Percentiles rank a stretch among this genome's conserved stretches.
Conservation (phyloP, 495 filamentous ascomycete genomes). For the Penicillium bialowiezense region DNA sequence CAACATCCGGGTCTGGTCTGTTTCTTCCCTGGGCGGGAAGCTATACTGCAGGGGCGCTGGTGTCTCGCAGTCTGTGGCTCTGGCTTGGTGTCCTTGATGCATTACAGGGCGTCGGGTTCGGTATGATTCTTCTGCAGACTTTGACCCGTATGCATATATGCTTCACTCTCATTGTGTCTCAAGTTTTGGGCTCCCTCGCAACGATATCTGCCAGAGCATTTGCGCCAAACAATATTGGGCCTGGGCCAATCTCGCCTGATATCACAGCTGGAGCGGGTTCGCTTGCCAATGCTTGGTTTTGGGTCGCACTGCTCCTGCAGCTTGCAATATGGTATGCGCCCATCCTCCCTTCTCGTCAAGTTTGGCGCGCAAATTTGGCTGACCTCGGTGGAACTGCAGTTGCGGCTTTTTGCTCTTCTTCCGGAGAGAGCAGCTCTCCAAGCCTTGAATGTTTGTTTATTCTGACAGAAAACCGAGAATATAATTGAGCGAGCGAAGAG, state of each 20-base stretch:
- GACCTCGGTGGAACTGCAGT: too few species aligned
- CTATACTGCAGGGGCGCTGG: constrained; percentile 39
- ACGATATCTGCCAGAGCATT: constrained; percentile 47
- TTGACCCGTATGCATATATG: constrained; percentile 50
- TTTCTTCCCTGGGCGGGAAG: constrained; percentile 51
- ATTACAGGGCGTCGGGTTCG: constrained; percentile 49
- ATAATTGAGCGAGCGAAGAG: too few species aligned
- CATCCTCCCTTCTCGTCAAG: too few species aligned
- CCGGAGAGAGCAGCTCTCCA: constrained; percentile 67
- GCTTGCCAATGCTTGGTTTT: constrained; percentile 60
- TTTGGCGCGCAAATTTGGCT: too few species aligned
- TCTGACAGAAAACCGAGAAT: too few species aligned
- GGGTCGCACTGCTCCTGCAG: constrained; percentile 62
- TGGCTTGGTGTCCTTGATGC: constrained; percentile 51
- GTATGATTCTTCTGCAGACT: constrained; percentile 52
- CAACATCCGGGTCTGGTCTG: constrained; percentile 43
- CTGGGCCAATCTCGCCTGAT: constrained; percentile 48
- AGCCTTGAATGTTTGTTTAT: constrained; percentile 48
- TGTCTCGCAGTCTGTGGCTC: constrained; percentile 49
- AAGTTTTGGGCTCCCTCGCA: constrained; percentile 49
- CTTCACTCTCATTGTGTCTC: constrained; percentile 49
- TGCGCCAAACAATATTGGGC: constrained; percentile 48
- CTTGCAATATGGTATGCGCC: constrained; percentile 54
- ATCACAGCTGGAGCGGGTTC: constrained; percentile 42
- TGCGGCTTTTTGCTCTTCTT: constrained; percentile 69